These are phyloP conservation scores for Acacia crassicarpa DNA, from an alignment of 306 rosid species.

Conservation along the genomic window DNA sequence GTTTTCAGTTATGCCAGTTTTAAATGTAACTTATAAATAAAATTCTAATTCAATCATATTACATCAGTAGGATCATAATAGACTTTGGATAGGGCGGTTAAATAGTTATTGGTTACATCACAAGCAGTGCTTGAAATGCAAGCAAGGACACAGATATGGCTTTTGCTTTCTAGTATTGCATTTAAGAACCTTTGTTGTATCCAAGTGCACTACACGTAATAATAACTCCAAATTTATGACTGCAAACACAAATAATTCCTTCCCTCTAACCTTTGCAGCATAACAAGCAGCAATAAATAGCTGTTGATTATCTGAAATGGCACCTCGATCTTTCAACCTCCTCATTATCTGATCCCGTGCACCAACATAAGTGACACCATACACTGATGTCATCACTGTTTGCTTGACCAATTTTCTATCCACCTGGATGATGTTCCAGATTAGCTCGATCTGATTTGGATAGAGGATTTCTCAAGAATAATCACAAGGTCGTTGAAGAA, in stretches of 20 bases:
- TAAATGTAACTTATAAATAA: not conserved
- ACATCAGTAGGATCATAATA: not conserved
- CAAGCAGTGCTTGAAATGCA: not conserved
- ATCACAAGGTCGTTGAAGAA: not conserved
- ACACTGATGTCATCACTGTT: constrained; percentile 99
- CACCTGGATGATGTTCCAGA: constrained; percentile 57
- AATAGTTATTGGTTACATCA: not conserved
- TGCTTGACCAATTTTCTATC: constrained; percentile 98
- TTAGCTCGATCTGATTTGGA: constrained; percentile 35
- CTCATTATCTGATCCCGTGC: constrained; percentile 94
- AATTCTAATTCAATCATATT: not conserved
- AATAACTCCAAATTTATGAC: not conserved
- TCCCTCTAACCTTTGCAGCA: constrained; percentile 76
- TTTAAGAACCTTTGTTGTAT: not conserved
- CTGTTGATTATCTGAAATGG: constrained; percentile 59
- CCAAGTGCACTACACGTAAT: not conserved
- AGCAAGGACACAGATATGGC: not conserved
- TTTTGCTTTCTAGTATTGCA: not conserved
- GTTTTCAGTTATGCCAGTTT: not conserved
- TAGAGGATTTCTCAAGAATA: constrained; percentile 12
- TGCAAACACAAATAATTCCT: not conserved
- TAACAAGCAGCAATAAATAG: constrained; percentile 81
- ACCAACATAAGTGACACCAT: constrained; percentile 94
- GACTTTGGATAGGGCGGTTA: not conserved
- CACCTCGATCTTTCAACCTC: constrained; percentile 79